These are phyloP conservation scores for Colletotrichum sp. DNA, from an alignment of 2,329 filamentous ascomycete species.

Conservation along the genomic window DNA sequence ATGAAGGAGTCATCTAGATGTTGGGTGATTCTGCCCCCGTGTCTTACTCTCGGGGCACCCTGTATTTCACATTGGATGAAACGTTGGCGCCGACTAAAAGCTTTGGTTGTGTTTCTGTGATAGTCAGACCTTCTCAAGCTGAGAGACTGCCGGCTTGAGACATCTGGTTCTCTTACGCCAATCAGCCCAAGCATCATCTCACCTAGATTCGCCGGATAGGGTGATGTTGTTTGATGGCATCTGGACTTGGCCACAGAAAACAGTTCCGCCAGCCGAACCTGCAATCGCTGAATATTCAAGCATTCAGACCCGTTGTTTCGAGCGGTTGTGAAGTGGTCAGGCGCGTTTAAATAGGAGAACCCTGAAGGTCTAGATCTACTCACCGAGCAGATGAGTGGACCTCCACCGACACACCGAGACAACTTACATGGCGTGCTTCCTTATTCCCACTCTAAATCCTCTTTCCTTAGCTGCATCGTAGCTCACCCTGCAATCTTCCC, in stretches of 20 bases:
- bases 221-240: too few species aligned
- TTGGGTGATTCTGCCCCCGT: not conserved
- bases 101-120: not conserved
- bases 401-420: not conserved
- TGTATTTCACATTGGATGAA: not conserved
- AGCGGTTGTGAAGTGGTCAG: not conserved
- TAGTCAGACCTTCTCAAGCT: not conserved
- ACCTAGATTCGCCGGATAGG: too few species aligned
- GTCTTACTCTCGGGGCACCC: not conserved
- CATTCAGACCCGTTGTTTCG: too few species aligned
- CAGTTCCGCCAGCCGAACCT: too few species aligned
- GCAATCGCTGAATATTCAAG: too few species aligned
- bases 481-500: not conserved
- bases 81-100: not conserved
- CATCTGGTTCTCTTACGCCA: not conserved
- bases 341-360: not conserved
- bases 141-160: not conserved
- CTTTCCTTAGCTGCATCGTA: not conserved
- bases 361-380: not conserved
- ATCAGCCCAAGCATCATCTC: not conserved
- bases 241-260: too few species aligned
- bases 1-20: not conserved
- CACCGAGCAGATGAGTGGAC: not conserved
- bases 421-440: not conserved
- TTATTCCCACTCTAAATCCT: not conserved